Conservation (phyloP, 139 green algal genomes). For the Coelastrella sp. region DNA sequence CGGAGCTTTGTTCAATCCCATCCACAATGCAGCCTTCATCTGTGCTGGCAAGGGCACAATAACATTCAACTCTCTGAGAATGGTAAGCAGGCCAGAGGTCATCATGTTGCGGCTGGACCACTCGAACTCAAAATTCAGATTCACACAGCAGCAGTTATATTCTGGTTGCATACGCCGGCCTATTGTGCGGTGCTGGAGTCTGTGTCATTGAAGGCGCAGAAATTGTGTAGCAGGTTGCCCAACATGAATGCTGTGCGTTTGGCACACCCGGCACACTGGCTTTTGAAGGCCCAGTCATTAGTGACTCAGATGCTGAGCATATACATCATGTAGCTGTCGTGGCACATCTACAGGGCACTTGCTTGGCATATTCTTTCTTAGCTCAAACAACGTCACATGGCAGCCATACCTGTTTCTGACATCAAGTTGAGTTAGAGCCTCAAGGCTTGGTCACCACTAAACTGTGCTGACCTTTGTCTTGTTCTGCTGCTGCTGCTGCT, state of each 20-base stretch:
- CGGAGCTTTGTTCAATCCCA: conserved; percentile 61
- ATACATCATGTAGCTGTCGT: too few relatives aligned
- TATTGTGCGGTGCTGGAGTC: background rate
- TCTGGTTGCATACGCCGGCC: background rate
- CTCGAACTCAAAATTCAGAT: too few relatives aligned
- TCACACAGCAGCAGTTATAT: background rate
- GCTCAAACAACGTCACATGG: too few relatives aligned
- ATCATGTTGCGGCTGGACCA: background rate
- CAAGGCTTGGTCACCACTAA: too few relatives aligned
- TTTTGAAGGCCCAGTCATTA: too few relatives aligned
- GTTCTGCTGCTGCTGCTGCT: too few relatives aligned
- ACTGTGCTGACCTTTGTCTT: background rate
- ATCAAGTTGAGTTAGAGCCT: too few relatives aligned
- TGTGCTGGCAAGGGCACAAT: conserved; percentile 41
- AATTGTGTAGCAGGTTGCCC: background rate
- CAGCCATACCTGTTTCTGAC: too few relatives aligned
- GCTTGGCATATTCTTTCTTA: too few relatives aligned
- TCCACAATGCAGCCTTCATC: conserved; percentile 54
- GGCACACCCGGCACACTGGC: too few relatives aligned
- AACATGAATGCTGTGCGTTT: too few relatives aligned
- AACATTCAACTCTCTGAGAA: conserved; percentile 37
- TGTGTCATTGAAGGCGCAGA: background rate
- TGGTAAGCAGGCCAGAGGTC: conserved; percentile 43
- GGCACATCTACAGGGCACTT: too few relatives aligned
- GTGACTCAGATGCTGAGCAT: conserved; percentile 48